phyloP scores from a whole-genome alignment of 2,329 filamentous ascomycete species.

The Colletotrichum euphorbiae region DNA sequence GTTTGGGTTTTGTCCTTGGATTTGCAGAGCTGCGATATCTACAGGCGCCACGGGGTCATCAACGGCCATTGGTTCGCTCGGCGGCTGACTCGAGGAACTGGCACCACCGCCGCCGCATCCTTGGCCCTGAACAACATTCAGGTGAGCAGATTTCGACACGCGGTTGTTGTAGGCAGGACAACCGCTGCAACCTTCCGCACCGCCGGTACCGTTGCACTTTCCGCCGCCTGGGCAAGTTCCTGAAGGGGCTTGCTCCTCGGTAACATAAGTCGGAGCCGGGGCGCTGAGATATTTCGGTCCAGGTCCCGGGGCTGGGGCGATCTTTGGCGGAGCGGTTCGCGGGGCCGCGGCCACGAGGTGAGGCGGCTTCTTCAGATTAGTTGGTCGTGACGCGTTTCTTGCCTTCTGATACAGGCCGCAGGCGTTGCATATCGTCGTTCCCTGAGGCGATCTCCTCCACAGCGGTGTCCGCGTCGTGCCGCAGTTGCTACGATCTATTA shows the following conservation, averaged over 20 bases:
- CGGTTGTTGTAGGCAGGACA: constrained; percentile 98
- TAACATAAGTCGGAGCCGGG: constrained; percentile 76
- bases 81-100: constrained; percentile 42
- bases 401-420: constrained; percentile 96
- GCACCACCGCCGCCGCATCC: constrained; percentile 46
- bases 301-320: constrained; percentile 47
- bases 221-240: constrained; percentile 97
- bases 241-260: constrained; percentile 77
- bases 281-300: constrained; percentile 56
- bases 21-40: constrained; percentile 61
- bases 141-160: constrained; percentile 86
- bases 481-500: constrained; percentile 78
- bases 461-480: constrained; percentile 92
- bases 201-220: constrained; percentile 94
- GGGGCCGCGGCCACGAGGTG: constrained; percentile 59
- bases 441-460: constrained; percentile 93
- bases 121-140: constrained; percentile 67
- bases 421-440: constrained; percentile 96
- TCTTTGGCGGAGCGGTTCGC: constrained; percentile 56
- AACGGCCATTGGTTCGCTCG: constrained; percentile 41
- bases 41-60: constrained; percentile 57
- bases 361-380: constrained; percentile 85
- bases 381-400: constrained; percentile 89
- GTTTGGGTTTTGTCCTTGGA: constrained; percentile 53
- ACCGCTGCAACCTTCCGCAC: constrained; percentile 92